A percentile compares a stretch with the other conserved stretches of the same genome.
phyloP scores from a whole-genome alignment of 2,329 filamentous ascomycete genomes.

The Coleophoma eucalyptorum region DNA sequence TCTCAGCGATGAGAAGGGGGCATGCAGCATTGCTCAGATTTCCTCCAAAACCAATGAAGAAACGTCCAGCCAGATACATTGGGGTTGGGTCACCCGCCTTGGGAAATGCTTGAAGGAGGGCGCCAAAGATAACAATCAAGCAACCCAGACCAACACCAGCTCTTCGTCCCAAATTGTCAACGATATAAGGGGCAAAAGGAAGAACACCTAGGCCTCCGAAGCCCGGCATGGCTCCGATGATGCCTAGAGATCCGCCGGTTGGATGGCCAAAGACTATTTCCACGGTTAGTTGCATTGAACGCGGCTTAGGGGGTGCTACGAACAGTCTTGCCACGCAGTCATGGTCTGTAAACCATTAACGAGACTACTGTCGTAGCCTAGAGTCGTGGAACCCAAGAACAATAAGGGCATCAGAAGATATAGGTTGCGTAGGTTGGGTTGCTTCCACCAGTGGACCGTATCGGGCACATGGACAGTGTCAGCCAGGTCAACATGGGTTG shows the following conservation, averaged over 20 bases:
- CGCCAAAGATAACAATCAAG: constrained; percentile 34
- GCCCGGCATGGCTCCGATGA: constrained; percentile 37
- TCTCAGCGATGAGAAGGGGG: constrained; percentile 31
- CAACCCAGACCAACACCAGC: constrained; percentile 38
- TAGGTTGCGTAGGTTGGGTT: constrained; percentile 26
- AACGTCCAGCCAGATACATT: constrained; percentile 34
- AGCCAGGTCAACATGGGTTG: too few relatives aligned
- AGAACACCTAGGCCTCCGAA: constrained; percentile 39
- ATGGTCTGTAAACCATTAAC: constrained; percentile 41
- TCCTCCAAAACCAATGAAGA: constrained; percentile 29
- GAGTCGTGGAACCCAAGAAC: constrained; percentile 29
- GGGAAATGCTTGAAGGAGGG: constrained; percentile 30
- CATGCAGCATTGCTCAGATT: constrained; percentile 33
- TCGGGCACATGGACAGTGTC: too few relatives aligned
- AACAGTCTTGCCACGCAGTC: constrained; percentile 34
- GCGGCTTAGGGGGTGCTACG: background rate
- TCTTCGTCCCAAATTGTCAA: constrained; percentile 38
- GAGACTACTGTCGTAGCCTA: constrained; percentile 37
- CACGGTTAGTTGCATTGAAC: background rate
- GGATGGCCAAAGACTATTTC: constrained; percentile 16
- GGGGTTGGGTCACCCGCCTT: constrained; percentile 22
- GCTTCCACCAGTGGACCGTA: constrained; percentile 23
- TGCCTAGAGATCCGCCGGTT: constrained; percentile 29
- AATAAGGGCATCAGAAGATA: constrained; percentile 29
- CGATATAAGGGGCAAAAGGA: constrained; percentile 38